Evolutionary conservation across 2,329 filamentous ascomycete genomes (phyloP), one percentile per base, ranked within the genome.

Genomic region (Penicillium brevicompactum): DNA sequence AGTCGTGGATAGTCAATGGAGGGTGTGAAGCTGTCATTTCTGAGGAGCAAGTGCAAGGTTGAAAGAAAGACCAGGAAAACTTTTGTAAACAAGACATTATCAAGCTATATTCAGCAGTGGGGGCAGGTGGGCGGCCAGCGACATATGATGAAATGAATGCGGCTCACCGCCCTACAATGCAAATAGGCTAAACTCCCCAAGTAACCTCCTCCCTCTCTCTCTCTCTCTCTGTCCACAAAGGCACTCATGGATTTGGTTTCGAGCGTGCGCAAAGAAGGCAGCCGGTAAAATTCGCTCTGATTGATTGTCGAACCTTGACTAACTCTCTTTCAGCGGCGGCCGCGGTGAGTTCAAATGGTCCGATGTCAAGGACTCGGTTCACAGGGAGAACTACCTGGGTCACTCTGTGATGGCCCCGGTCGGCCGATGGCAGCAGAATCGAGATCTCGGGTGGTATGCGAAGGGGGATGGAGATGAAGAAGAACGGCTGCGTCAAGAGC

Each of bases 271-370:
- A 97, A 99, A 77, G 93, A 96, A 73, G 86, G 86, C 59, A 86
- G 83, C 59, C 94, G 91, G 67, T 88, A 71, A 65, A 74, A 47
- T 8, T 31, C 10, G 38, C 2, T 14, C 7, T 31, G 40, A 11
- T 3, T 30, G 30, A 13, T 32, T 9, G 11, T 16, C 2, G 5
- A 8, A 2, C 0, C 3, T 38, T 49, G n/a, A 41, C 55, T 61
- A 57, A 63, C 41, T 53, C 47, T 44, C 49, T 11, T 11, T 37
- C 58, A 84, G 94, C 63, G 94, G 94, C 69, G 94, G 94, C 57
- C 83, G 82, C 70, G 89, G 89, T 75, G 92, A 97, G 74, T 99
- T 99, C 80, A 92, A 88, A 77, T 97, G 94, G 94, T 90, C 93
- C 62, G 92, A 97, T 65, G 93, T 99, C 70, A 88, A 93, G 72